Evolutionary conservation across 495 filamentous ascomycete species (phyloP).

Genomic region (Neurospora tetraspora): DNA sequence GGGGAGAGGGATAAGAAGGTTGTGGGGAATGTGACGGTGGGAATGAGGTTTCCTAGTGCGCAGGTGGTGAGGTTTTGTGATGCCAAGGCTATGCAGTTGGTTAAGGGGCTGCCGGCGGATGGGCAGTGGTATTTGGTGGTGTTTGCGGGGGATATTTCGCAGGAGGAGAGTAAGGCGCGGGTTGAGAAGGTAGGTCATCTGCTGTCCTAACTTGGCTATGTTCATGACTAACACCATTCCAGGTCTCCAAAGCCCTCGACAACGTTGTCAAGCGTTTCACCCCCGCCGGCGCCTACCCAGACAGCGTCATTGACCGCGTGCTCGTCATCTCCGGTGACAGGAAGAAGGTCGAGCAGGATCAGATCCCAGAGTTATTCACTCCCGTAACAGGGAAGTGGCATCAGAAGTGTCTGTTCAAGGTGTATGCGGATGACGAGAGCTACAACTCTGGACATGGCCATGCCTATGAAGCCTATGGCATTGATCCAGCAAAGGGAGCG

Average conservation of each 20-base stretch:
- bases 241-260: constrained; percentile 22
- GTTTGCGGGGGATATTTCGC: constrained; percentile 44
- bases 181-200: constrained; percentile 34
- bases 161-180: constrained; percentile 17
- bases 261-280: constrained; percentile 38
- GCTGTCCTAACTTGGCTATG: neutral
- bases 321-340: constrained; percentile 46
- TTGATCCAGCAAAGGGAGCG: constrained; percentile 43
- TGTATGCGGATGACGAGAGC: constrained; percentile 57
- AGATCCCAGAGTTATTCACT: constrained; percentile 50
- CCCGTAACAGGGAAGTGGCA: constrained; percentile 49
- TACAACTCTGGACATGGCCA: constrained; percentile 57
- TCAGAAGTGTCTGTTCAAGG: constrained; percentile 51
- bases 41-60: constrained; percentile 48
- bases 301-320: constrained; percentile 52
- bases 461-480: constrained; percentile 51
- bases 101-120: constrained; percentile 39
- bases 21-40: constrained; percentile 38
- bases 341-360: constrained; percentile 44
- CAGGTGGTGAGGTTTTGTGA: constrained; percentile 49
- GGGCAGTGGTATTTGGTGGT: constrained; percentile 52
- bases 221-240: neutral
- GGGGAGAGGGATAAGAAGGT: constrained; percentile 17
- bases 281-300: constrained; percentile 30
- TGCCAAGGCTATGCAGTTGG: constrained; percentile 45